Conservation (phyloP, 805 yeast genomes). For the Cyberlindnera nakhonratchasimensis region DNA sequence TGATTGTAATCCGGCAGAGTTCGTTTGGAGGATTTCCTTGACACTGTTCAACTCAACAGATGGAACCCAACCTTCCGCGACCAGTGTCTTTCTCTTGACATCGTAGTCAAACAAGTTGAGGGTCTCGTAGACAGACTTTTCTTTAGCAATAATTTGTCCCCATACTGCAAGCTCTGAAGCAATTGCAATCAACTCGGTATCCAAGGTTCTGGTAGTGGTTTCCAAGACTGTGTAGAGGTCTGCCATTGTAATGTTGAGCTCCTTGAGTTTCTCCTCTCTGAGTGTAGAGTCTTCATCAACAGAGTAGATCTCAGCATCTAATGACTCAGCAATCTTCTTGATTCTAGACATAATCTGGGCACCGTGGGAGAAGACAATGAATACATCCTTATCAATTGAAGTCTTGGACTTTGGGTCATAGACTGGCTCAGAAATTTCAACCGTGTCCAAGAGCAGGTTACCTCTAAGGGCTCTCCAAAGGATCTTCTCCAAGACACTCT, state of each 20-base stretch:
- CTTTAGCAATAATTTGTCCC: conserved; percentile 66
- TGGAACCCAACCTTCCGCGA: conserved; percentile 98
- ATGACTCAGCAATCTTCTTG: conserved; percentile 80
- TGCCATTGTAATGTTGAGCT: conserved; percentile 56
- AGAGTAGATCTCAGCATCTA: conserved; percentile 77
- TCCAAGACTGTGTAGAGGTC: conserved; percentile 59
- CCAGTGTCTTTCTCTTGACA: conserved; percentile 68
- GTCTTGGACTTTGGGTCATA: conserved; percentile 60
- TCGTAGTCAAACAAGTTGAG: conserved; percentile 80
- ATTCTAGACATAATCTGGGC: conserved; percentile 66
- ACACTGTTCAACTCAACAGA: conserved; percentile 60
- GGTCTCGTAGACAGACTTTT: conserved; percentile 78
- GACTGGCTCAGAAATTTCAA: conserved; percentile 68
- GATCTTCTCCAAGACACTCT: conserved; percentile 71
- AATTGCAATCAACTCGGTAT: conserved; percentile 73
- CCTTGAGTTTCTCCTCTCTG: conserved; percentile 61
- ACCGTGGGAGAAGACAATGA: conserved; percentile 93
- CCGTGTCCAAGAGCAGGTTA: conserved; percentile 72
- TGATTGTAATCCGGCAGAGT: conserved; percentile 58
- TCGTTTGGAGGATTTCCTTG: conserved; percentile 62
- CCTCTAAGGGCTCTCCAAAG: conserved; percentile 95
- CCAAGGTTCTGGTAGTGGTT: conserved; percentile 65
- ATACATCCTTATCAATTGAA: conserved; percentile 68
- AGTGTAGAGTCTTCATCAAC: conserved; percentile 48
- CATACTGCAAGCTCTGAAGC: conserved; percentile 73